Evolutionary conservation across 1,284 basidiomycete genomes (phyloP).

Genomic region (Malassezia furfur): DNA sequence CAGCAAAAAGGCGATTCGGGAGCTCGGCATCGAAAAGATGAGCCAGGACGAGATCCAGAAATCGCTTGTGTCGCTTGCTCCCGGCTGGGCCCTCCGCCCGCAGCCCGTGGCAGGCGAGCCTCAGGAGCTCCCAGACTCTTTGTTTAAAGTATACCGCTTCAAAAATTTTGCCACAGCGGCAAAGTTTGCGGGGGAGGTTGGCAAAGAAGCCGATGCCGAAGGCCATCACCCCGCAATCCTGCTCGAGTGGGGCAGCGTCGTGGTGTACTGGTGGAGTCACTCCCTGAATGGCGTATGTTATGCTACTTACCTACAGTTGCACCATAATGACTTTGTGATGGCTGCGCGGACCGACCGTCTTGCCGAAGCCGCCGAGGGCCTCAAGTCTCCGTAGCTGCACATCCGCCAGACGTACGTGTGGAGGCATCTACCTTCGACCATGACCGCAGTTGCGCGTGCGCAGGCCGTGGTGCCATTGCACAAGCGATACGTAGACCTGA

Average conservation of each 20-base stretch:
- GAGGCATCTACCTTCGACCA: not conserved
- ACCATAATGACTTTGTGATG: conserved; percentile 46
- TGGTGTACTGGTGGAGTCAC: conserved; percentile 47
- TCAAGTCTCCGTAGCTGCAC: conserved; percentile 6
- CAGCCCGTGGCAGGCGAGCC: conserved; percentile 24
- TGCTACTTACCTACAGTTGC: conserved; percentile 22
- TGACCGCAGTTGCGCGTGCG: not conserved
- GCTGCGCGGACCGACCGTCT: conserved; percentile 42
- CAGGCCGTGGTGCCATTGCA: conserved; percentile 2
- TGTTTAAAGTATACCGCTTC: conserved; percentile 37
- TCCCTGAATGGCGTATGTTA: conserved; percentile 37
- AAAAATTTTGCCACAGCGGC: conserved; percentile 32
- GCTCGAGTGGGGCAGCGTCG: conserved; percentile 42
- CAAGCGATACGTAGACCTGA: conserved; percentile 13
- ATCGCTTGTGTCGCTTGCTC: conserved; percentile 19
- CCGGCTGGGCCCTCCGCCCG: conserved; percentile 27
- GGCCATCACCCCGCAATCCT: conserved; percentile 43
- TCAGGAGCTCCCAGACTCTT: conserved; percentile 19
- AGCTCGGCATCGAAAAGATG: conserved; percentile 9
- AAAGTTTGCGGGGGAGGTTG: conserved; percentile 27
- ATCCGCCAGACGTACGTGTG: not conserved
- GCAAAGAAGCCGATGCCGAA: conserved; percentile 28
- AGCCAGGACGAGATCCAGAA: conserved; percentile 9
- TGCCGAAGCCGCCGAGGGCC: conserved; percentile 26
- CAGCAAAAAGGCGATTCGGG: conserved; percentile 17